Evolutionary conservation across 169 alveolate genomes (phyloP), one percentile per base, ranked within the genome.

Genomic region (Plasmodium gonderi): DNA sequence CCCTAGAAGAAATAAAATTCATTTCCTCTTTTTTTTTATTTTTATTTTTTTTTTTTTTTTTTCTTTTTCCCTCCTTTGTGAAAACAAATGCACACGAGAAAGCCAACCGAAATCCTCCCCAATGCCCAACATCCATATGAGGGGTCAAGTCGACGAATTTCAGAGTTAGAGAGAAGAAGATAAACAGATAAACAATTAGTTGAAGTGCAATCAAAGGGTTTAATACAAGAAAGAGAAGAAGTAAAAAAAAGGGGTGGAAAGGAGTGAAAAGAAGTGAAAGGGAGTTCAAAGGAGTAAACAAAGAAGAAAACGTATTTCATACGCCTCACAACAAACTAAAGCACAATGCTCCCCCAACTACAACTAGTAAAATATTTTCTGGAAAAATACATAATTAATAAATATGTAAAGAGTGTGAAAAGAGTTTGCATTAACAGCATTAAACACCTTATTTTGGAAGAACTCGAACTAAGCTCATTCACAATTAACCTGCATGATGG

Each of bases 371-470:
- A 36, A 5, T 47, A 29, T 29, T 4, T 82, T 36, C 44, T 72
- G 11, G n/a, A 31, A 1, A 82, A 69, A 45, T 54, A n/a, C 38
- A 60, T 14, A 2, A 2, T 8, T 23, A 68, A 12, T n/a, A 82
- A 82, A 54, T 69, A 82, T 42, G 44, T 82, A 1, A 82, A 69
- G 75, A 9, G 45, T 1, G 26, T 82, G 74, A 68, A 69, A 54
- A 69, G 40, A 20, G 36, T 82, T 5, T 45, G 69, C 26, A n/a
- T 82, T 9, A 5, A 69, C 51, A 82, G 74, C 54, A 12, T 82
- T 44, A 67, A 69, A 40, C 80, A 82, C 40, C 12, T 68, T 14
- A 82, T 68, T 45, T 45, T 40, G 33, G 82, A 82, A 20, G 91
- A 82, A 1, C 9, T 82, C 8, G 91, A 82, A 67, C 17, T 82